Evolutionary conservation across 331 rosid genomes (phyloP).

Genomic region (Erythrophleum ivorense): DNA sequence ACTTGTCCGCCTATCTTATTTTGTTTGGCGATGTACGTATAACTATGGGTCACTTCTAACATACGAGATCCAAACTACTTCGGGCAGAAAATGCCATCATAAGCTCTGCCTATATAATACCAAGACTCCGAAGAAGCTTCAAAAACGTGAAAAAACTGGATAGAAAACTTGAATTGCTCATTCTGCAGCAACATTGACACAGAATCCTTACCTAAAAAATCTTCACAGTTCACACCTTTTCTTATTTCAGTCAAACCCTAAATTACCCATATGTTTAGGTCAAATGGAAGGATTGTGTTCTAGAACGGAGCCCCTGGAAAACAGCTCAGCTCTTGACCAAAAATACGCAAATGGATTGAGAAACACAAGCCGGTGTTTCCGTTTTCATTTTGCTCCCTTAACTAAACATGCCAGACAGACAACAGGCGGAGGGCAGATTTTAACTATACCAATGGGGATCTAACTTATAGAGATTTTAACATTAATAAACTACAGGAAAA

Average conservation of each 20-base stretch:
- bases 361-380: not conserved
- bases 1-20: too few relatives aligned
- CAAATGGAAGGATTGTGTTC: not conserved
- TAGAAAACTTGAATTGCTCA: too few relatives aligned
- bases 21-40: too few relatives aligned
- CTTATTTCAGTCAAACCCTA: not conserved
- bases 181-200: not conserved
- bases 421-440: not conserved
- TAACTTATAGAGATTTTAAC: constrained; percentile 19
- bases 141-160: too few relatives aligned
- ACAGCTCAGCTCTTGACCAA: not conserved
- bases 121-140: too few relatives aligned
- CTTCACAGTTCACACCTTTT: not conserved
- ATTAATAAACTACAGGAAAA: constrained; percentile 5
- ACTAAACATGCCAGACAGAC: not conserved
- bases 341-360: not conserved
- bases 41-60: too few relatives aligned
- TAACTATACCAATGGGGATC: not conserved
- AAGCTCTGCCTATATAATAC: too few relatives aligned
- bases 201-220: not conserved
- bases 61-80: too few relatives aligned
- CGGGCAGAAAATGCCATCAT: too few relatives aligned
- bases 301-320: too few relatives aligned
- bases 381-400: not conserved
- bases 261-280: not conserved